Evolutionary conservation across 1,139 yeast species (phyloP).

Genomic region (Trichomonascaceae sp.): DNA sequence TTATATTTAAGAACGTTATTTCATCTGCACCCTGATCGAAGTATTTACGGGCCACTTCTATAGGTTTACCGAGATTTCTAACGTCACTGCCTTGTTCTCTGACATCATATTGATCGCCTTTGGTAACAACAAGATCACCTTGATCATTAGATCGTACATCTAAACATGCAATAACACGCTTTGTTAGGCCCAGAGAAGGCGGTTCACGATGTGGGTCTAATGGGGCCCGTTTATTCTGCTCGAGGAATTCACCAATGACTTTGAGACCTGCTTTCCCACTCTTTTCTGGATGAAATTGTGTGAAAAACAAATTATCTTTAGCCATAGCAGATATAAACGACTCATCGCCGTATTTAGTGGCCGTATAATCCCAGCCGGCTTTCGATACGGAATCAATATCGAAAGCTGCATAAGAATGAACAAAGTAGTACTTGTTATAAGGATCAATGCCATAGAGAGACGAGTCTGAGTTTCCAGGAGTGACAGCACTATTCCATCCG

Average conservation of each 20-base stretch:
- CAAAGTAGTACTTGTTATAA: slow-evolving; percentile 75
- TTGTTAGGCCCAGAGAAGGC: slow-evolving; percentile 52
- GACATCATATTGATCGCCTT: slow-evolving; percentile 97
- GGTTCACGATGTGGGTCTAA: slow-evolving; percentile 5
- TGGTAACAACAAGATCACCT: slow-evolving; percentile 94
- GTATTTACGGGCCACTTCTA: slow-evolving; percentile 82
- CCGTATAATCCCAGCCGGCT: slow-evolving; percentile 74
- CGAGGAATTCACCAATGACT: slow-evolving; percentile 65
- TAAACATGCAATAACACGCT: slow-evolving; percentile 89
- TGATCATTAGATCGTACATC: slow-evolving; percentile 93
- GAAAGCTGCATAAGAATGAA: slow-evolving; percentile 85
- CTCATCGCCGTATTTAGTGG: slow-evolving; percentile 71
- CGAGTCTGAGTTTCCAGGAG: slow-evolving; percentile 16
- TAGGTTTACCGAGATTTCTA: slow-evolving; percentile 92
- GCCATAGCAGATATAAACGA: slow-evolving; percentile 77
- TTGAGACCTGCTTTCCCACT: slow-evolving; percentile 85
- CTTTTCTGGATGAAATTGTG: slow-evolving; percentile 97
- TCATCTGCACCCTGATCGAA: slow-evolving; percentile 96
- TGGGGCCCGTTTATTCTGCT: slow-evolving; percentile 33
- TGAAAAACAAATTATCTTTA: slow-evolving; percentile 76
- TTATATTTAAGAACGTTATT: slow-evolving; percentile 86
- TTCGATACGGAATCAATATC: slow-evolving; percentile 21
- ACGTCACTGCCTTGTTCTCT: slow-evolving; percentile 66
- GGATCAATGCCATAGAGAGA: slow-evolving; percentile 61
- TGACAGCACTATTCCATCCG: slow-evolving; percentile 72